These are phyloP conservation scores for Eutrema yunnanense DNA, from an alignment of 345 rosid genomes.

Conservation along the genomic window DNA sequence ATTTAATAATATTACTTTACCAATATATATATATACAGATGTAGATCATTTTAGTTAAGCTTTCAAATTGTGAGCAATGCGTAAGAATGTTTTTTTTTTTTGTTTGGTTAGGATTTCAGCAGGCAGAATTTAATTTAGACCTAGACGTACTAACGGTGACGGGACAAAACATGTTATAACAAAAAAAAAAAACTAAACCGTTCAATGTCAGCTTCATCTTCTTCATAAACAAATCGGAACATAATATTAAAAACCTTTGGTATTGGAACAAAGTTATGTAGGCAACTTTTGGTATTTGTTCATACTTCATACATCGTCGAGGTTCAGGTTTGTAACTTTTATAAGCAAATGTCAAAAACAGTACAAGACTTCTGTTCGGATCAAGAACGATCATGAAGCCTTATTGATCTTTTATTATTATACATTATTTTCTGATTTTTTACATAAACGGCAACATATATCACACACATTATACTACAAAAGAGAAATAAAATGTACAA, in stretches of 20 bases:
- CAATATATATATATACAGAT: background rate
- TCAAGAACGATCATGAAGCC: slow-evolving; percentile 7
- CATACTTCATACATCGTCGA: background rate
- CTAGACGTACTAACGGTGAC: background rate
- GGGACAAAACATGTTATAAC: background rate
- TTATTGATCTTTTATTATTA: background rate
- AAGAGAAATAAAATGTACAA: slow-evolving; percentile 18
- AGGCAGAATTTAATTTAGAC: background rate
- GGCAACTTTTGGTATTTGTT: background rate
- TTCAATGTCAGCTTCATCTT: background rate
- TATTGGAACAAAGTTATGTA: background rate
- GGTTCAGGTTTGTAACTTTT: background rate
- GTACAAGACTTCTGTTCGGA: background rate
- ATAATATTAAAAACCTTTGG: background rate
- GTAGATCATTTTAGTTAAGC: background rate
- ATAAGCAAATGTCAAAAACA: background rate
- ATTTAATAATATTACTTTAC: too few species aligned
- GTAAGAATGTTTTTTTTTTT: background rate
- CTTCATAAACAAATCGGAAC: background rate
- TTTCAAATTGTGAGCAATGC: background rate
- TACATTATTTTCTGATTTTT: background rate
- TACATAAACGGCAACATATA: background rate
- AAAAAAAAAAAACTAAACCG: background rate
- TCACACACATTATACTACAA: slow-evolving; percentile 4
- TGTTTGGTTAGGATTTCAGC: background rate